Conservation (phyloP, 345 rosid species). For the Acer negundo region DNA sequence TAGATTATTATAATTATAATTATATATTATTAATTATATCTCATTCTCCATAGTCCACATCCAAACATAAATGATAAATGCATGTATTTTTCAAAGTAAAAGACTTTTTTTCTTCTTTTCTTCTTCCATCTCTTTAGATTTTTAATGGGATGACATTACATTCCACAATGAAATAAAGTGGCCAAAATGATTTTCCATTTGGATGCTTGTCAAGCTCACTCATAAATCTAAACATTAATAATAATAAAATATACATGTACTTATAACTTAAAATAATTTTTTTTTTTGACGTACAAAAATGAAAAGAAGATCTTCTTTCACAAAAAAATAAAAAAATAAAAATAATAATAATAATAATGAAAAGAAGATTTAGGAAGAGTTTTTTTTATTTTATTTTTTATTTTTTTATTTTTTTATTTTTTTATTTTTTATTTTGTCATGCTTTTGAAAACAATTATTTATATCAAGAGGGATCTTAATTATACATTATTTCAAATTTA, state of each 20-base stretch:
- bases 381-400: too few relatives aligned
- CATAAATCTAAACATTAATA: neutral
- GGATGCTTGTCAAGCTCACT: neutral
- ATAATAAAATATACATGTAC: neutral
- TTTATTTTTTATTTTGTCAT: too few relatives aligned
- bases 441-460: neutral
- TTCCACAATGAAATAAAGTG: slow-evolving; percentile 10
- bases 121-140: neutral
- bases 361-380: neutral
- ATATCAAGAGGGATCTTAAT: too few relatives aligned
- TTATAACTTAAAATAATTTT: too few relatives aligned
- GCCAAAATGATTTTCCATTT: neutral
- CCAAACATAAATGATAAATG: neutral
- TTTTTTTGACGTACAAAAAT: neutral
- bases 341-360: too few relatives aligned
- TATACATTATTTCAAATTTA: too few relatives aligned
- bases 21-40: neutral
- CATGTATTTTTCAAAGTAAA: neutral
- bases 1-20: neutral
- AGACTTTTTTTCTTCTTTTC: neutral
- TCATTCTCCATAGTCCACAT: neutral
- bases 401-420: too few relatives aligned
- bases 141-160: neutral
- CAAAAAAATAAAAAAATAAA: too few relatives aligned
- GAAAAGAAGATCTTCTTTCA: neutral